A percentile compares a stretch with the other conserved stretches of the same genome.
Conservation (phyloP, 2,329 filamentous ascomycete species). For the Sporothrix globosa region DNA sequence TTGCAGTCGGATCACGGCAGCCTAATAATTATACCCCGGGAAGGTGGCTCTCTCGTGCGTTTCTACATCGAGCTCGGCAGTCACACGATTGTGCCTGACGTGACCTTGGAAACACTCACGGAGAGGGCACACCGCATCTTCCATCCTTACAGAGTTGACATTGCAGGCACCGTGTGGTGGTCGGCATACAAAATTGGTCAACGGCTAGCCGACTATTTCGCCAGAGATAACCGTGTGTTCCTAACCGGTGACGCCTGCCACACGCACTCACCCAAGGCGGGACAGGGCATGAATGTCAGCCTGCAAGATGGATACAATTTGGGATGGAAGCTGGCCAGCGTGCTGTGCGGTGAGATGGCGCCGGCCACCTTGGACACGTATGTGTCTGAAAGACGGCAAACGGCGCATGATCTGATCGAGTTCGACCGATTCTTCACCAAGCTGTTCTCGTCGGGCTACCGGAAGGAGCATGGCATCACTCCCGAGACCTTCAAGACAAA, state of each 20-base stretch:
- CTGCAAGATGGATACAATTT: slow-evolving; percentile 66
- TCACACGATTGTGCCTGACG: background rate
- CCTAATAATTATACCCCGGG: slow-evolving; percentile 57
- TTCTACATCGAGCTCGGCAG: slow-evolving; percentile 11
- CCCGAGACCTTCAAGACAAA: slow-evolving; percentile 57
- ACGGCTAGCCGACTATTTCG: slow-evolving; percentile 69
- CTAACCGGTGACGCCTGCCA: slow-evolving; percentile 67
- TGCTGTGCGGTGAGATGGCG: slow-evolving; percentile 50
- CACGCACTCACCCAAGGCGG: slow-evolving; percentile 67
- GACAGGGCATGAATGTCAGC: slow-evolving; percentile 63
- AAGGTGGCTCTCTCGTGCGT: slow-evolving; percentile 1
- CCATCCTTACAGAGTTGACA: slow-evolving; percentile 55
- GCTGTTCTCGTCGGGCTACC: slow-evolving; percentile 54
- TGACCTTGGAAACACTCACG: background rate
- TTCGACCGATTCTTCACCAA: slow-evolving; percentile 61
- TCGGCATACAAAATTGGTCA: slow-evolving; percentile 66
- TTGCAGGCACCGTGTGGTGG: slow-evolving; percentile 62
- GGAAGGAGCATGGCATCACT: slow-evolving; percentile 46
- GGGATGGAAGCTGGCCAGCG: slow-evolving; percentile 60
- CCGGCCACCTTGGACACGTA: slow-evolving; percentile 56
- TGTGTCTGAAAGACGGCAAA: slow-evolving; percentile 55
- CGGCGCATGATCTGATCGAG: slow-evolving; percentile 61
- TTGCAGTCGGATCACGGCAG: slow-evolving; percentile 47
- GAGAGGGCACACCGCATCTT: slow-evolving; percentile 48
- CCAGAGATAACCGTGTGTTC: slow-evolving; percentile 62